A percentile compares a stretch with the other conserved stretches of the same genome.
phyloP scores from a whole-genome alignment of 176 grass and related monocot genomes.

The Aegilops speltoides region DNA sequence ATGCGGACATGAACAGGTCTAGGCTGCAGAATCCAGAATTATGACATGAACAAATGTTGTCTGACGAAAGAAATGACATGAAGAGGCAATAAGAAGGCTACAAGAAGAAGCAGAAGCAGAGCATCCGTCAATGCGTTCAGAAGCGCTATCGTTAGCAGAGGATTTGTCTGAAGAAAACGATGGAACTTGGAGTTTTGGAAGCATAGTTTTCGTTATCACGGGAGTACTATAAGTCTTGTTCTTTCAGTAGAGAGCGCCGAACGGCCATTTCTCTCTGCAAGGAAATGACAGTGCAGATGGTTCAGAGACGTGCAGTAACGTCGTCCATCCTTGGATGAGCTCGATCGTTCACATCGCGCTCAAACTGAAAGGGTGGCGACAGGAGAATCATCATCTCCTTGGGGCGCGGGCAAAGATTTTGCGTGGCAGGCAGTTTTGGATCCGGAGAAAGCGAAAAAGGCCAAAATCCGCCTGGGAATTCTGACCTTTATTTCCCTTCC shows the following conservation, averaged over 20 bases:
- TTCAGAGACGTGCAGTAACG: background rate
- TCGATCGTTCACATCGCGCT: background rate
- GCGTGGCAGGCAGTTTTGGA: background rate
- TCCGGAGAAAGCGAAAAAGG: background rate
- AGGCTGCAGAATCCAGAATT: background rate
- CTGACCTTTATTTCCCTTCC: background rate
- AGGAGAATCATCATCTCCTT: constrained; percentile 8
- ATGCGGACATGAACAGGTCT: too few relatives aligned
- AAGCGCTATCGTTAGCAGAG: background rate
- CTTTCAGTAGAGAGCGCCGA: background rate
- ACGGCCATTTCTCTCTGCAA: background rate
- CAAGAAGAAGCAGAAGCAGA: background rate
- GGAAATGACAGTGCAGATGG: constrained; percentile 6
- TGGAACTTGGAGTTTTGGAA: background rate
- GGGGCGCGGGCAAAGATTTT: constrained; percentile 21
- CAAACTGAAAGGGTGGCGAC: constrained; percentile 31
- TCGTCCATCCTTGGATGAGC: constrained; percentile 4
- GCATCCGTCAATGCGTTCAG: background rate
- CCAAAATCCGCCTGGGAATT: background rate
- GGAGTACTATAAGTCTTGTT: too few relatives aligned
- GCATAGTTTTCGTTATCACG: background rate
- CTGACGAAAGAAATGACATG: background rate
- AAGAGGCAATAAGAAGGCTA: background rate
- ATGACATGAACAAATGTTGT: background rate
- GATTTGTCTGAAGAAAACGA: background rate